Base-by-base conservation (phyloP, 2,329 filamentous ascomycete genomes). In the Diaporthe humulicola region DNA sequence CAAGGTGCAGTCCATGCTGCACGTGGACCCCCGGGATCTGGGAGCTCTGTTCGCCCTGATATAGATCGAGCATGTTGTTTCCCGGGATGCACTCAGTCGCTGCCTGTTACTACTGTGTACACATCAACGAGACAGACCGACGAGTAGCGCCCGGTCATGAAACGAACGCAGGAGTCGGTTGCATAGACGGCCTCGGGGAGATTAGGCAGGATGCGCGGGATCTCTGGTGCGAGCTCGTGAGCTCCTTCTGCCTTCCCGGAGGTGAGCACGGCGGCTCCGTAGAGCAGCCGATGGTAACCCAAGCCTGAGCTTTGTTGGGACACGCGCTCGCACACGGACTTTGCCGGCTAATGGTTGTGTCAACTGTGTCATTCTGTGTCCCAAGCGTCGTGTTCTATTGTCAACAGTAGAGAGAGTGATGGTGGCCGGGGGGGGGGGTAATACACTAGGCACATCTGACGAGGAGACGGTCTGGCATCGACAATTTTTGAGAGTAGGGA, bases 141-240 rank as follows among this genome's bases (percentile, higher is more conserved):
- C 9, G 45, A 25, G 45, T 38, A 22, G 33, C 33, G 28, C 64
- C 64, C 15, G 38, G 10, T 15, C 45, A 28, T 52, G 64, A 69
- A 69, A 50, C 48, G 15, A 19, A 54, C 30, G n/a, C 48, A 69
- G 33, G 64, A 69, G 48, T 4, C 14, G 64, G 64, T 36, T 22
- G 64, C 64, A 54, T 69, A 19, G 45, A 54, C 33, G 48, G 64
- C 64, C 64, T 54, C 64, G 45, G 64, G 64, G 64, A 28, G 64
- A 38, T 28, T 25, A 40, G 38, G 48, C 48, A 69, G 64, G 48
- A 69, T 54, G n/a, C 48, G 33, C 48, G 33, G 33, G 48, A 30
- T 69, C 45, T 36, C 25, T 48, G 40, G 60, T 33, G 60, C 64
- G 45, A 48, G 17, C 19, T 54, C 48, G 48, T 12, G 48, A 69